phyloP scores from a whole-genome alignment of 2,329 filamentous ascomycete species.

The Acephala macrosclerotiorum region DNA sequence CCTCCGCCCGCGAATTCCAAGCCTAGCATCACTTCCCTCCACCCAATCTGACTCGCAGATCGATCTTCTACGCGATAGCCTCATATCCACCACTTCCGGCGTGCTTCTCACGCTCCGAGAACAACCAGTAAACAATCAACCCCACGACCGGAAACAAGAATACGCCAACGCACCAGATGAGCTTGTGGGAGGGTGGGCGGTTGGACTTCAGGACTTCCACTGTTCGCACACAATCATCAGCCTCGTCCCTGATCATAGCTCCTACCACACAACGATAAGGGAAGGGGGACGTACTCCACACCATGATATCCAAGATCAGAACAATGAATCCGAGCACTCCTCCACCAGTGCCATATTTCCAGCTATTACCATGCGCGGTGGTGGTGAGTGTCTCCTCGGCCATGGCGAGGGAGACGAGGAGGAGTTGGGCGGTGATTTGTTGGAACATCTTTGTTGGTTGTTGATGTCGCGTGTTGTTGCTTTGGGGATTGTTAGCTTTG shows the following conservation, averaged over 20 bases:
- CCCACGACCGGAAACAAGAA: slow-evolving; percentile 71
- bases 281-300: slow-evolving; percentile 60
- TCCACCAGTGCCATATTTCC: slow-evolving; percentile 67
- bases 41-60: too few relatives aligned
- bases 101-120: slow-evolving; percentile 66
- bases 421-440: background rate
- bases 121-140: slow-evolving; percentile 68
- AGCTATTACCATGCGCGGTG: slow-evolving; percentile 49
- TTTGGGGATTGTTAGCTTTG: too few relatives aligned
- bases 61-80: slow-evolving; percentile 38
- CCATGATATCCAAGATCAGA: slow-evolving; percentile 67
- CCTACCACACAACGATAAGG: background rate
- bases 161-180: slow-evolving; percentile 68
- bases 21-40: too few relatives aligned
- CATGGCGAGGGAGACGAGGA: slow-evolving; percentile 1
- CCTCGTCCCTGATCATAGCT: background rate
- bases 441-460: background rate
- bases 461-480: too few relatives aligned
- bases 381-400: background rate
- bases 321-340: slow-evolving; percentile 68
- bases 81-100: slow-evolving; percentile 62
- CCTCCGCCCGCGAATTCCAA: too few relatives aligned
- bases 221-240: slow-evolving; percentile 39
- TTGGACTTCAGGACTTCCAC: slow-evolving; percentile 71
- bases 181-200: slow-evolving; percentile 62